Evolutionary conservation across 2,329 filamentous ascomycete genomes (phyloP).

Genomic region (Dactylellina leptospora): DNA sequence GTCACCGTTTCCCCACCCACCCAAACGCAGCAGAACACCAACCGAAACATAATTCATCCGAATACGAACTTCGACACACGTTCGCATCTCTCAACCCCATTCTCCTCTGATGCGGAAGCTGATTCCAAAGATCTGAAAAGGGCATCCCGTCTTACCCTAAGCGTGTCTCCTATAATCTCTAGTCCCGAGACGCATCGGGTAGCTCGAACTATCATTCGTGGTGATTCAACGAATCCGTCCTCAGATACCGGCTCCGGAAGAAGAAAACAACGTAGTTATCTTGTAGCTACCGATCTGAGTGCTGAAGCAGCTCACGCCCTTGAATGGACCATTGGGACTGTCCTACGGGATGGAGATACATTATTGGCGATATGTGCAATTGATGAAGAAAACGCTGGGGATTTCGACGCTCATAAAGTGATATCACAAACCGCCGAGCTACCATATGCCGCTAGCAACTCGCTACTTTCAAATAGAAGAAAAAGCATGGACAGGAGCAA

Average conservation of each 20-base stretch:
- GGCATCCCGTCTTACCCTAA: conserved; percentile 83
- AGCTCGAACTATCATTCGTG: conserved; percentile 87
- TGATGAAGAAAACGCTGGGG: conserved; percentile 76
- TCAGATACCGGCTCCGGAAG: conserved; percentile 80
- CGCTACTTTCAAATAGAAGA: conserved; percentile 54
- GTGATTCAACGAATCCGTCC: conserved; percentile 80
- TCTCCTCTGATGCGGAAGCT: conserved; percentile 86
- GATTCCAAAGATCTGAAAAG: conserved; percentile 84
- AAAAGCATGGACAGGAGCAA: conserved; percentile 34
- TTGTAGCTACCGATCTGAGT: conserved; percentile 94
- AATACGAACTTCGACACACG: conserved; percentile 80
- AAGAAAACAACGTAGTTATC: conserved; percentile 82
- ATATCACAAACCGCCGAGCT: conserved; percentile 61
- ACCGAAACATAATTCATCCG: conserved; percentile 75
- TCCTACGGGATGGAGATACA: conserved; percentile 91
- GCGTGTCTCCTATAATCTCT: conserved; percentile 79
- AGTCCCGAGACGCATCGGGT: conserved; percentile 80
- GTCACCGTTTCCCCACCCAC: conserved; percentile 53
- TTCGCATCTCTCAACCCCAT: conserved; percentile 68
- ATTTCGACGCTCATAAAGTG: conserved; percentile 58
- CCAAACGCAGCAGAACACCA: conserved; percentile 60
- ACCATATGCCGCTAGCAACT: conserved; percentile 73
- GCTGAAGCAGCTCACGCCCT: conserved; percentile 93
- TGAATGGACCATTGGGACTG: conserved; percentile 97
- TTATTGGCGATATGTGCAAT: conserved; percentile 92